A percentile compares a stretch with the other conserved stretches of the same genome.
phyloP scores from a whole-genome alignment of 768 basidiomycete genomes.

The Tubosaeta sp. region DNA sequence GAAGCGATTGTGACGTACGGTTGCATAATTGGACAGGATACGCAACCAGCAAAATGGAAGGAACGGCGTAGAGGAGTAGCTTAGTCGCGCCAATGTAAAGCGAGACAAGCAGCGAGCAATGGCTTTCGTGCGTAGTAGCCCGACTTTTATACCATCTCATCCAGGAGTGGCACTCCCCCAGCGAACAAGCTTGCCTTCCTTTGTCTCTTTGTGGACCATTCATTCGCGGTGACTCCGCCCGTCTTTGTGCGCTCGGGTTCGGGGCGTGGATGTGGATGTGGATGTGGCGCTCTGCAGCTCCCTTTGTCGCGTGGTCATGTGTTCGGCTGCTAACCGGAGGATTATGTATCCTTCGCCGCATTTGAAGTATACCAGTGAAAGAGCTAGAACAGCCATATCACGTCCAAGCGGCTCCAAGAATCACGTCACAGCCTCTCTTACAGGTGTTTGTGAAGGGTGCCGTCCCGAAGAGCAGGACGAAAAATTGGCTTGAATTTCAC shows the following conservation, averaged over 20 bases:
- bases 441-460: neutral
- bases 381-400: slow-evolving; percentile 1
- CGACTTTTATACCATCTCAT: slow-evolving; percentile 1
- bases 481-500: neutral
- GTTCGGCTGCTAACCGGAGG: neutral
- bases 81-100: neutral
- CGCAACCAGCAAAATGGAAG: neutral
- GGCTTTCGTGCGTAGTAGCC: neutral
- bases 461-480: neutral
- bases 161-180: neutral
- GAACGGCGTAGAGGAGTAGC: neutral
- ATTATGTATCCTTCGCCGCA: neutral
- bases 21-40: neutral
- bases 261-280: neutral
- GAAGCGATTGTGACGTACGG: neutral
- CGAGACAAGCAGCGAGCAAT: neutral
- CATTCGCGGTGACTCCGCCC: neutral
- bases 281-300: neutral
- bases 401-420: neutral
- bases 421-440: neutral
- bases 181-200: neutral
- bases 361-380: neutral
- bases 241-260: slow-evolving; percentile 14
- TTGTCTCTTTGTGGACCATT: neutral
- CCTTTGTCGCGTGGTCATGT: slow-evolving; percentile 6